A percentile compares a stretch with the other conserved stretches of the same genome.
phyloP scores from a whole-genome alignment of 1,139 yeast genomes.

The Yamadazyma diospyri region DNA sequence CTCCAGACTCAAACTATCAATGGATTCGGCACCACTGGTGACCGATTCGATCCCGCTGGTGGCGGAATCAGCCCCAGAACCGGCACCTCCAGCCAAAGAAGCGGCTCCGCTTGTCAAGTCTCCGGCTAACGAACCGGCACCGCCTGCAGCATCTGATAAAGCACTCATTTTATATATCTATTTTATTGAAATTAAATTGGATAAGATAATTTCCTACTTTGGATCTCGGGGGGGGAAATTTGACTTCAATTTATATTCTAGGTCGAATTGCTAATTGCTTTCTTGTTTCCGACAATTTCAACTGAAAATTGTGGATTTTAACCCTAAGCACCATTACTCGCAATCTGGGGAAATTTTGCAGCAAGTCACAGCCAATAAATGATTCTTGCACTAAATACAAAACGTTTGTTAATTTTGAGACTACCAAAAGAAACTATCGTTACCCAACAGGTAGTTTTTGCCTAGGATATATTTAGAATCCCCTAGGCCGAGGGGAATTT shows the following conservation, averaged over 20 bases:
- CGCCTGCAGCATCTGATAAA: neutral
- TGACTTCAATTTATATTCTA: neutral
- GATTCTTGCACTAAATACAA: slow-evolving; percentile 1
- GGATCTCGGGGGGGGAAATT: too few relatives aligned
- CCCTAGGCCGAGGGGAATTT: too few relatives aligned
- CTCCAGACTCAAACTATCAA: neutral
- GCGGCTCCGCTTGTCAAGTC: neutral
- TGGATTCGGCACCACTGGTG: neutral
- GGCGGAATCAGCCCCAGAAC: neutral
- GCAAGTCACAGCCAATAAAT: slow-evolving; percentile 2
- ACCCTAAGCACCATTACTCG: neutral
- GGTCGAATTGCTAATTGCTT: neutral
- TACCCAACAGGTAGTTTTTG: too few relatives aligned
- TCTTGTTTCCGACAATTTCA: slow-evolving; percentile 1
- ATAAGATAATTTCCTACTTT: neutral
- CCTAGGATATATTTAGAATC: too few relatives aligned
- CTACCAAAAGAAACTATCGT: neutral
- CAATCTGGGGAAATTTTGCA: slow-evolving; percentile 2
- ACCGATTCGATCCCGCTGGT: neutral
- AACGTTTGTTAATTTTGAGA: neutral
- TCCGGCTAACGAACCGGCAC: slow-evolving; percentile 2
- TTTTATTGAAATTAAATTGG: neutral
- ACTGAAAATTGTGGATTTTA: neutral
- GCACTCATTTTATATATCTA: slow-evolving; percentile 1
- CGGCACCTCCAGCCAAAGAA: slow-evolving; percentile 3